Conservation (phyloP, 1,284 basidiomycete genomes). For the Rhodofomes roseus region DNA sequence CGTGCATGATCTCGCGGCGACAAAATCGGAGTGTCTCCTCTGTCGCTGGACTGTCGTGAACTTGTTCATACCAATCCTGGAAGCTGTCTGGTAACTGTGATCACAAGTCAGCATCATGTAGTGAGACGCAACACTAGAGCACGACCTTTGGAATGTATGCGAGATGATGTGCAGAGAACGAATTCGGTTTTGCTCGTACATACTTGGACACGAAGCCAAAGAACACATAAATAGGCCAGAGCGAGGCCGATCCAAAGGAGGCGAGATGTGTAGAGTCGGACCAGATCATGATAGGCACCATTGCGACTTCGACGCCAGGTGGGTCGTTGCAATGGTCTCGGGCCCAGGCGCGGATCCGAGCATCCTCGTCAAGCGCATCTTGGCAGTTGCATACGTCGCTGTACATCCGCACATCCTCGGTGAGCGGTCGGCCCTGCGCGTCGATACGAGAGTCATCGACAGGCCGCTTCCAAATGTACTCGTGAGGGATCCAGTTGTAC, state of each 20-base stretch:
- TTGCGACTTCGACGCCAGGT: background rate
- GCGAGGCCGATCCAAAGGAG: conserved; percentile 12
- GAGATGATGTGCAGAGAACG: conserved; percentile 16
- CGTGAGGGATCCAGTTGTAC: background rate
- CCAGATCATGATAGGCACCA: conserved; percentile 10
- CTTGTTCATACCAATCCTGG: background rate
- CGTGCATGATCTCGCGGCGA: conserved; percentile 24
- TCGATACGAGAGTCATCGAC: background rate
- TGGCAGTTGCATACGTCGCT: background rate
- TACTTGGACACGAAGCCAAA: conserved; percentile 23
- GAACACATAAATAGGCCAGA: conserved; percentile 2
- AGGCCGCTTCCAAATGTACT: background rate
- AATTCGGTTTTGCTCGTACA: conserved; percentile 12
- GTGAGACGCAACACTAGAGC: background rate
- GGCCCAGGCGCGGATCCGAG: background rate
- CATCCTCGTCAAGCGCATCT: background rate
- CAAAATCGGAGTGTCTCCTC: conserved; percentile 12
- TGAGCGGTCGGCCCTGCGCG: background rate
- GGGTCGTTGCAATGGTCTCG: background rate
- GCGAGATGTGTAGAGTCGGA: conserved; percentile 18
- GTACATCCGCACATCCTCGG: too few relatives aligned
- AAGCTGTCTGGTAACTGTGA: conserved; percentile 3
- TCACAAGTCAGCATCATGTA: too few relatives aligned
- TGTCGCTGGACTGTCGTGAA: background rate
- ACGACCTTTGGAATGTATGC: conserved; percentile 28